These are phyloP conservation scores for Lablab purpureus DNA, from an alignment of 306 rosid species.

Conservation along the genomic window DNA sequence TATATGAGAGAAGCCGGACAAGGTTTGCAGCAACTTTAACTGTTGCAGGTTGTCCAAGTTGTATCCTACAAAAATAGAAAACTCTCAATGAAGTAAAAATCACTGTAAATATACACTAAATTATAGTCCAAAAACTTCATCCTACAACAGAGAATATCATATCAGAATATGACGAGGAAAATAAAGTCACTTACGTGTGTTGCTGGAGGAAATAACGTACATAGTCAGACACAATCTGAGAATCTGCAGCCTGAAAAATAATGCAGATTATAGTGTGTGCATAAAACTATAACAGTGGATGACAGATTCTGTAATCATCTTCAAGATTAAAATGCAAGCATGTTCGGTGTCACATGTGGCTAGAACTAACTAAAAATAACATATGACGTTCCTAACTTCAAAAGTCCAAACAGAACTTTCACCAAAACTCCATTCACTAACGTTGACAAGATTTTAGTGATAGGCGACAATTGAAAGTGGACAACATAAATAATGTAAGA, in stretches of 20 bases:
- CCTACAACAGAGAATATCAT: background rate
- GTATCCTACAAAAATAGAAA: conserved; percentile 67
- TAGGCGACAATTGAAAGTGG: background rate
- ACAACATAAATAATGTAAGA: background rate
- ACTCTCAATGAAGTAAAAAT: conserved; percentile 9
- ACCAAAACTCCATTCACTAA: background rate
- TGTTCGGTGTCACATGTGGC: background rate
- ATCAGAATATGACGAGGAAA: background rate
- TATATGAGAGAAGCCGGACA: conserved; percentile 81
- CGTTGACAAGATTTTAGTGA: background rate
- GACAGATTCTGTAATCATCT: conserved; percentile 2
- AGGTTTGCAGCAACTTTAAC: conserved; percentile 96
- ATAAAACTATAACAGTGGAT: background rate
- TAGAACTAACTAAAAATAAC: background rate
- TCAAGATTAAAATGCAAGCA: background rate
- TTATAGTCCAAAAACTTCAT: conserved; percentile 18
- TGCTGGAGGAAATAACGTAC: conserved; percentile 94
- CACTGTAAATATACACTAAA: conserved; percentile 20
- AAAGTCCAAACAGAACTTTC: background rate
- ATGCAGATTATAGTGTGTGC: conserved; percentile 18
- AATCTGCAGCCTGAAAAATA: conserved; percentile 89
- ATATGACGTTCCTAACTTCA: background rate
- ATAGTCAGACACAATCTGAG: conserved; percentile 91
- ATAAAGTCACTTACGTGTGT: conserved; percentile 73
- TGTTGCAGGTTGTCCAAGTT: conserved; percentile 96